Evolutionary conservation across 225 moss, liverwort and hornwort species (phyloP), one percentile per base, ranked within the genome.

Genomic region (Polytrichum formosum): DNA sequence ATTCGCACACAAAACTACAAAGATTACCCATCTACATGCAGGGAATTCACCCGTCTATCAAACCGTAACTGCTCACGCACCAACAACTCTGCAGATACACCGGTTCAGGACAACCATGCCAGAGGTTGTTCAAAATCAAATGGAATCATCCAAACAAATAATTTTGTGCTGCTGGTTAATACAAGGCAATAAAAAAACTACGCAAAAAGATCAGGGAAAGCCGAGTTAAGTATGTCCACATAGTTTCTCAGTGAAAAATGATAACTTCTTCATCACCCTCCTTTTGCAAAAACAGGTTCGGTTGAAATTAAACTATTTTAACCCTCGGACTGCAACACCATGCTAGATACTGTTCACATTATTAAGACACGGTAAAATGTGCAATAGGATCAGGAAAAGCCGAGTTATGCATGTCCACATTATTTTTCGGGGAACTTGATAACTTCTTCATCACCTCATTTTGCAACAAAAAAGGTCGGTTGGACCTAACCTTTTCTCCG

Each of bases 211-310:
- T 63, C 63, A 72, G 62, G 63, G 71, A 71, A 71, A 72, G 71
- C 63, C 71, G 27, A 71, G 71, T 63, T 27, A 72, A 53, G 46
- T 22, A 61, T 61, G 71, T 71, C 63, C 71, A 63, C 71, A 71
- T 28, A 1, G 6, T 61, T 29, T 23, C 28, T 71, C 71, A 71
- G 71, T 61, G 71, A 53, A 53, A 20, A 35, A 16, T 61, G 7
- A 63, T 26, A 68, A 21, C 26, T 55, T 26, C 26, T 33, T 55
- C 68, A 55, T 55, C 55, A 68, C 21, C 21, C 26, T 22, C 68
- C 68, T 26, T 27, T 55, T 27, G 61, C 26, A 8, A 8, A 28
- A 1, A 7, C 33, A 33, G 33, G 33, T 7, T 33, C 7, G 8
- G 2, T 33, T 31, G 2, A 1, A 7, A 35, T 8, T 9, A 9